These are phyloP conservation scores for Sutorius australiensis DNA, from an alignment of 768 basidiomycete species.

Conservation along the genomic window DNA sequence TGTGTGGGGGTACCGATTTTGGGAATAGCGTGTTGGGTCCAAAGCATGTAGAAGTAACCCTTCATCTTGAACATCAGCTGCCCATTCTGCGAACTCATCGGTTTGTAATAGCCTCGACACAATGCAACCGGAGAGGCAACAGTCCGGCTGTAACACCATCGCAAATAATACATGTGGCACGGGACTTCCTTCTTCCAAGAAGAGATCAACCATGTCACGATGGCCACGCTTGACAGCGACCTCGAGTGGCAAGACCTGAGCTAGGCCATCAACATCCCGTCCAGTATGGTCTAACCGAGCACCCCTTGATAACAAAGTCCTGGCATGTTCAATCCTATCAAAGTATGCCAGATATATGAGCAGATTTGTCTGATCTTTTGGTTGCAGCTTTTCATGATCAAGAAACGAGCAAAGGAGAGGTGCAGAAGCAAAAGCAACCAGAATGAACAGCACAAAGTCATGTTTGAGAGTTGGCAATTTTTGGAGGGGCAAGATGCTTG, in stretches of 20 bases:
- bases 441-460: not conserved
- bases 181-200: not conserved
- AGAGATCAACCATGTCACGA: not conserved
- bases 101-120: not conserved
- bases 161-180: not conserved
- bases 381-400: not conserved
- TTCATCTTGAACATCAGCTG: not conserved
- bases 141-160: rapidly evolving
- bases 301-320: not conserved
- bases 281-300: not conserved
- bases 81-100: not conserved
- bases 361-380: not conserved
- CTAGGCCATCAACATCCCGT: not conserved
- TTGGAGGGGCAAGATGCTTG: too few relatives aligned
- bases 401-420: not conserved
- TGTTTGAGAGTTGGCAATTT: not conserved
- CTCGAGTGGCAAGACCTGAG: not conserved
- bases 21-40: not conserved
- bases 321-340: not conserved
- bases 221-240: not conserved
- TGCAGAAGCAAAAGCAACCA: not conserved
- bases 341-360: not conserved
- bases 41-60: not conserved
- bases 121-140: not conserved
- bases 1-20: too few relatives aligned